phyloP scores from a whole-genome alignment of 116 monocot genomes.

The Papilionanthe hybrid region DNA sequence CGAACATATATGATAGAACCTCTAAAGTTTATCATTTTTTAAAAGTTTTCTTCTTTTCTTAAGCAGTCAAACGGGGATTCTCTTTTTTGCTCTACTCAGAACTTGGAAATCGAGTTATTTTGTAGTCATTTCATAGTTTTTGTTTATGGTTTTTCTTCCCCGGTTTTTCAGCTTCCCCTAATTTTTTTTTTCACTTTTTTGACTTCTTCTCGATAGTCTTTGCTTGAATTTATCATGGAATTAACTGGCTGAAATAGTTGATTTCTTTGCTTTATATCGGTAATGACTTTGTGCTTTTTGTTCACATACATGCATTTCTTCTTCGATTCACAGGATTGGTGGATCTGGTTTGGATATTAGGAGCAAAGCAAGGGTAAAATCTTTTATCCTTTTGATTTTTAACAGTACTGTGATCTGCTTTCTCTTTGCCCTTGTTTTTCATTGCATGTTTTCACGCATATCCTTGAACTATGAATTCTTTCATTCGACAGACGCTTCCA shows the following conservation, averaged over 20 bases:
- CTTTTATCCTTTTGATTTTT: constrained; percentile 1
- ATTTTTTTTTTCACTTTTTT: no score
- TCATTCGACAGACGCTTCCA: constrained; percentile 24
- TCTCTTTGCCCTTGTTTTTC: no score
- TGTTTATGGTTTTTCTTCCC: no score
- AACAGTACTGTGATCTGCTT: not conserved
- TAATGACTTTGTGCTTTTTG: not conserved
- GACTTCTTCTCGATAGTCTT: not conserved
- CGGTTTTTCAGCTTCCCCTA: no score
- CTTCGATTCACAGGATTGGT: constrained; percentile 31
- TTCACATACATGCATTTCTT: not conserved
- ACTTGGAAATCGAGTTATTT: no score
- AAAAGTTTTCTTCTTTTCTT: not conserved
- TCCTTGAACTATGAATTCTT: not conserved
- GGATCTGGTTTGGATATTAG: constrained; percentile 45
- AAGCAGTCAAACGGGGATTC: not conserved
- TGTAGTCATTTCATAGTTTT: no score
- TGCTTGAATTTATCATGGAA: not conserved
- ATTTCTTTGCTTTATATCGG: not conserved
- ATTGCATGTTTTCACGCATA: not conserved
- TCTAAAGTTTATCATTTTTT: not conserved
- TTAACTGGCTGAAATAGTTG: not conserved
- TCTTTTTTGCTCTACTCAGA: no score
- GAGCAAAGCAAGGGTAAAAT: constrained; percentile 50
- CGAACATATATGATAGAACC: no score